Evolutionary conservation across 129 eudicot genomes (phyloP), one percentile per base, ranked within the genome.

Genomic region (Ambrosia artemisiifolia): DNA sequence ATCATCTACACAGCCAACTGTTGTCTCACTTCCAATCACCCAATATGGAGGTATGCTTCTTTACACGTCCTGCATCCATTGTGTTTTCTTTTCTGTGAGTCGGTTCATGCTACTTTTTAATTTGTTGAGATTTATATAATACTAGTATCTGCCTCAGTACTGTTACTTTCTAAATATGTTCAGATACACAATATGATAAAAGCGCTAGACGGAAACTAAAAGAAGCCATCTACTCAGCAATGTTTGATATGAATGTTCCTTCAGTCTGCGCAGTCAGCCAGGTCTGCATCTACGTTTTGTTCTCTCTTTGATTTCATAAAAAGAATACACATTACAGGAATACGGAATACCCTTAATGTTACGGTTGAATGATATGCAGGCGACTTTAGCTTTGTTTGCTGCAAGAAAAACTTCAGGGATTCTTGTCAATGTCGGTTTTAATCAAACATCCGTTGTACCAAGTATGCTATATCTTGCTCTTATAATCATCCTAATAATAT

Each of bases 241-340:
- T 94, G 46, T 94, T 90, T 83, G 96, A 84, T 86, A 84, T 94
- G 99, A 88, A 90, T 81, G 99, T 94, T 80, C 98, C 99, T 61
- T 91, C 96, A 61, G 85, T 94, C 38, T 91, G 95, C 81, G 98
- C 98, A 71, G 78, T 94, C 83, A 85, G 86, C 75, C 98, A 94
- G 98, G 98, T 93, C n/a, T 40, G 60, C 66, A 59, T 28, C 13
- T 44, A 54, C 18, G 11, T 56, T 28, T 28, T 64, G 56, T 63
- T 63, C 65, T 5, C 36, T 60, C 32, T 48, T 51, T 34, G 63
- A 35, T 38, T 24, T 48, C 35, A 13, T 17, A 24, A 13, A 7
- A 75, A 11, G 35, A 67, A 42, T 47, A 43, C 32, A 16, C 59
- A 28, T 75, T 7, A 75, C 17, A 28, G 12, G 55, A 64, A 42